A percentile compares a stretch with the other conserved stretches of the same genome.
phyloP scores from a whole-genome alignment of 2,329 filamentous ascomycete species.

The Trichocomaceae sp. region DNA sequence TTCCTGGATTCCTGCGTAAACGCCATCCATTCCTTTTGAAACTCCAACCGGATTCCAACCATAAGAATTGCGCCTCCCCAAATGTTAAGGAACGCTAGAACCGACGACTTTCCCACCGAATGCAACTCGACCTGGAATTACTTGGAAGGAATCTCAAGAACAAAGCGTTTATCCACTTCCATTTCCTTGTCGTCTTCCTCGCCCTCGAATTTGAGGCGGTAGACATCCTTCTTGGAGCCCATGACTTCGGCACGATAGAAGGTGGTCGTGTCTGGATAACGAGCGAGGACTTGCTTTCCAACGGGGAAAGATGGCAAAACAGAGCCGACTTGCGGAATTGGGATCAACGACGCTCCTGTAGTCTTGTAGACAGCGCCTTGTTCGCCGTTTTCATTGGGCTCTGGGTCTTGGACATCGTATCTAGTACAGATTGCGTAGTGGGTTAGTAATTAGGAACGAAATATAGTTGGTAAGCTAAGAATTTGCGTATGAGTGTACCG shows the following conservation, averaged over 20 bases:
- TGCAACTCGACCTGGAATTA: conserved; percentile 13
- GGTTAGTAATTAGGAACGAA: neutral
- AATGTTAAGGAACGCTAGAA: neutral
- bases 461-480: conserved; percentile 1
- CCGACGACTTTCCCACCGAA: neutral
- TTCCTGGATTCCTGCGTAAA: neutral
- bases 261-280: conserved; percentile 77
- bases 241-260: conserved; percentile 81
- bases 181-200: conserved; percentile 68
- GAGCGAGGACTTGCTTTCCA: conserved; percentile 66
- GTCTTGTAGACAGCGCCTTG: conserved; percentile 59
- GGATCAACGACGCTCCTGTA: conserved; percentile 67
- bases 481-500: conserved; percentile 35
- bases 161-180: conserved; percentile 67
- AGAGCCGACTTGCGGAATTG: conserved; percentile 59
- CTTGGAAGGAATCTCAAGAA: conserved; percentile 62
- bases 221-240: conserved; percentile 52
- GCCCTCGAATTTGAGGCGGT: conserved; percentile 66
- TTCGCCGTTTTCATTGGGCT: conserved; percentile 63
- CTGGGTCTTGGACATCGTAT: conserved; percentile 74
- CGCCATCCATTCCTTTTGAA: neutral
- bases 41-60: conserved; percentile 2
- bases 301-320: conserved; percentile 55
- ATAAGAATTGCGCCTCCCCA: conserved; percentile 1
- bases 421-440: conserved; percentile 30